phyloP scores from a whole-genome alignment of 345 rosid genomes.

The Populus deltoides region DNA sequence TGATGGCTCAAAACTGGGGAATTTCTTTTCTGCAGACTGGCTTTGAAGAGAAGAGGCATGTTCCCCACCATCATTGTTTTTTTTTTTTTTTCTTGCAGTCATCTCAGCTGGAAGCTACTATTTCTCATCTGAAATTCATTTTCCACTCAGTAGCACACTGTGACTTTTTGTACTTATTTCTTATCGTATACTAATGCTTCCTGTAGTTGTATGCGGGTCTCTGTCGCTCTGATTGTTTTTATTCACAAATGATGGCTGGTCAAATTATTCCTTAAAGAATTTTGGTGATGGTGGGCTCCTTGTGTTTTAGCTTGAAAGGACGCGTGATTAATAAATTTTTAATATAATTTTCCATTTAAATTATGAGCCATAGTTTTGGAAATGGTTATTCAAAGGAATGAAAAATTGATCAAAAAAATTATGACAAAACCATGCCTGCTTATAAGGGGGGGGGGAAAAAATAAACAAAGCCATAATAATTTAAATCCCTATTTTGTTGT shows the following conservation, averaged over 20 bases:
- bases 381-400: not conserved
- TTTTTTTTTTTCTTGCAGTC: constrained; percentile 5
- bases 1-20: not conserved
- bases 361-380: not conserved
- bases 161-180: constrained; percentile 3
- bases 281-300: constrained; percentile 20
- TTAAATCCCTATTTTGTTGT: no score
- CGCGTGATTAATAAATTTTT: not conserved
- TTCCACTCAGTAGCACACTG: not conserved
- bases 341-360: no score
- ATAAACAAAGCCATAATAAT: no score
- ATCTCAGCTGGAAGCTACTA: constrained; percentile 8
- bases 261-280: constrained; percentile 17
- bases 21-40: not conserved
- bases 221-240: not conserved
- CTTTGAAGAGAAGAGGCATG: not conserved
- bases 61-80: constrained; percentile 13
- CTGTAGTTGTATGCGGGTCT: not conserved
- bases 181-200: not conserved
- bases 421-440: not conserved
- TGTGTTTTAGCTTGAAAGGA: not conserved
- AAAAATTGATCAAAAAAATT: not conserved
- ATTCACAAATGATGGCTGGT: constrained; percentile 17
- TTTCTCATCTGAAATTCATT: constrained; percentile 3
- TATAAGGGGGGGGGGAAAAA: no score